phyloP scores from a whole-genome alignment of 768 basidiomycete genomes.

The Neoboletus subvelutipes region DNA sequence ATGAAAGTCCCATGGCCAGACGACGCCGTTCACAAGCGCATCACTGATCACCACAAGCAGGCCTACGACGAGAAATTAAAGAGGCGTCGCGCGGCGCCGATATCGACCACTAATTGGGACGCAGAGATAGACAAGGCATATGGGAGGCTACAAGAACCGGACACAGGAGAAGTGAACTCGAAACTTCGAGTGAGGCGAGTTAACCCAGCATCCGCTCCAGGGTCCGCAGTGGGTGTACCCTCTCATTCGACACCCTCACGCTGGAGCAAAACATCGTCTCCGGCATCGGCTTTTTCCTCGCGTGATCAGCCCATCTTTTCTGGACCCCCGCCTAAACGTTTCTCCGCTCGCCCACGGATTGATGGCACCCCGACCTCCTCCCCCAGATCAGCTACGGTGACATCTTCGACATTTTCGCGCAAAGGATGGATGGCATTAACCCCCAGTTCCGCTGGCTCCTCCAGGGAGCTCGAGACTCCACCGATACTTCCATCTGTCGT shows the following conservation, averaged over 20 bases:
- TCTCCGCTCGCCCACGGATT: conserved; percentile 4
- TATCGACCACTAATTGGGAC: conserved; percentile 26
- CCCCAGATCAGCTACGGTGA: conserved; percentile 1
- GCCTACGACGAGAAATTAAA: conserved; percentile 46
- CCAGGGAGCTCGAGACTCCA: neutral
- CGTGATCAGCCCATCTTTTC: conserved; percentile 17
- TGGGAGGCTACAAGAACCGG: conserved; percentile 24
- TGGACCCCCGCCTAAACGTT: conserved; percentile 8
- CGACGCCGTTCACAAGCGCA: conserved; percentile 43
- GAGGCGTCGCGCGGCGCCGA: conserved; percentile 3
- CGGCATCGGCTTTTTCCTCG: conserved; percentile 6
- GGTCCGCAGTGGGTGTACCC: conserved; percentile 6
- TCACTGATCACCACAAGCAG: conserved; percentile 44
- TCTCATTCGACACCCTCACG: conserved; percentile 4
- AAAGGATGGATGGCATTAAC: conserved; percentile 2
- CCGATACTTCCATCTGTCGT: conserved; percentile 17
- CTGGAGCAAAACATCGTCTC: conserved; percentile 13
- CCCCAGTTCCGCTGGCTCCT: conserved; percentile 16
- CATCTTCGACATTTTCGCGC: conserved; percentile 4
- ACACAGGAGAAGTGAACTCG: conserved; percentile 23
- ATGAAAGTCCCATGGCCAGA: conserved; percentile 41
- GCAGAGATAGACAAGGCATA: conserved; percentile 24
- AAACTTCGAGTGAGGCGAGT: conserved; percentile 24
- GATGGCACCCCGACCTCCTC: conserved; percentile 10
- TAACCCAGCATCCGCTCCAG: conserved; percentile 6